Percentiles rank a stretch among this genome's conserved stretches.
Evolutionary conservation across 2,329 filamentous ascomycete genomes (phyloP).

Genomic region (Anthostomella pinea): DNA sequence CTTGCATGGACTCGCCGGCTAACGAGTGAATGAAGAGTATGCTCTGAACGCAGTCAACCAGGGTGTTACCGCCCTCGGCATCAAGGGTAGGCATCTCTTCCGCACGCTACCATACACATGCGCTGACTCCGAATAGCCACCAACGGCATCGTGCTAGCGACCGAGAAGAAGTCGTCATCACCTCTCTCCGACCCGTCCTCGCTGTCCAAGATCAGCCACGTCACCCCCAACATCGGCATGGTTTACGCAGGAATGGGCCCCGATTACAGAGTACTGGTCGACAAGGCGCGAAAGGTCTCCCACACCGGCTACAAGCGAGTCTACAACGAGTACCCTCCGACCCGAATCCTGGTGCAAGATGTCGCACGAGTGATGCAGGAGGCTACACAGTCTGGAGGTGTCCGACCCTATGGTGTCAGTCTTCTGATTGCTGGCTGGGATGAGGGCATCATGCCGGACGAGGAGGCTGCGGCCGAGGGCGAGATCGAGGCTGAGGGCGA

Average conservation of each 20-base stretch:
- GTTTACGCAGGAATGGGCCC: slow-evolving; percentile 99
- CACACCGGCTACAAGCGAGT: slow-evolving; percentile 99
- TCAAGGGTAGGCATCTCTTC: slow-evolving; percentile 70
- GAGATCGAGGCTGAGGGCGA: slow-evolving; percentile 46
- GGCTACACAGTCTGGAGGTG: slow-evolving; percentile 95
- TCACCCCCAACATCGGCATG: slow-evolving; percentile 99
- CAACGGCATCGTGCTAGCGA: slow-evolving; percentile 97
- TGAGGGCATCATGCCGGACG: slow-evolving; percentile 88
- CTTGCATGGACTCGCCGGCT: slow-evolving; percentile 11
- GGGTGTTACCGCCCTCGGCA: slow-evolving; percentile 95
- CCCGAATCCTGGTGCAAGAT: slow-evolving; percentile 97
- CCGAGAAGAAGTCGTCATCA: slow-evolving; percentile 98
- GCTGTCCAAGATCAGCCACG: slow-evolving; percentile 93
- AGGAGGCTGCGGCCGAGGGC: slow-evolving; percentile 61
- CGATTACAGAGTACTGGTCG: slow-evolving; percentile 95
- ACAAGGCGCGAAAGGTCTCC: slow-evolving; percentile 96
- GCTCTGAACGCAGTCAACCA: slow-evolving; percentile 98
- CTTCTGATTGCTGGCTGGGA: slow-evolving; percentile 97
- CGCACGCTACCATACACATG: neutral
- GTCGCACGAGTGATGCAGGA: slow-evolving; percentile 98
- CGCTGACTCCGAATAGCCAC: slow-evolving; percentile 61
- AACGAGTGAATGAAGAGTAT: slow-evolving; percentile 67
- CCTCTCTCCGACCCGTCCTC: slow-evolving; percentile 94
- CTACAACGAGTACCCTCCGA: slow-evolving; percentile 99
- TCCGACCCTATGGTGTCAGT: slow-evolving; percentile 94